These are phyloP conservation scores for Fusarium decemcellulare DNA, from an alignment of 2,329 filamentous ascomycete genomes.

Conservation along the genomic window DNA sequence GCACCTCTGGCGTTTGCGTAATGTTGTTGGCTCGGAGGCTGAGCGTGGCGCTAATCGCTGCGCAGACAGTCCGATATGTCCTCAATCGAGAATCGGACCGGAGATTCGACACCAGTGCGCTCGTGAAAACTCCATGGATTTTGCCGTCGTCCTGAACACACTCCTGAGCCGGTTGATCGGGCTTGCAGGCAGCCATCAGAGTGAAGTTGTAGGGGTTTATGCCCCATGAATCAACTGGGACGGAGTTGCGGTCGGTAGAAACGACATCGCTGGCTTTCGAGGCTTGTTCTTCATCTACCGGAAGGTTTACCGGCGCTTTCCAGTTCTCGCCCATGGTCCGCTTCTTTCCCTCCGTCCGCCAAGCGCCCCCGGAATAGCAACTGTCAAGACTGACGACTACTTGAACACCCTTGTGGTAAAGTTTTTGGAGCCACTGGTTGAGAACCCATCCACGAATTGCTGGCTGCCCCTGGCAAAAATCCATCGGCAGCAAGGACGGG, in stretches of 20 bases:
- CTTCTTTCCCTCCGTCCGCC: conserved; percentile 1
- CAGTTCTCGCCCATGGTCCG: conserved; percentile 6
- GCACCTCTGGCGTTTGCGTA: conserved; percentile 11
- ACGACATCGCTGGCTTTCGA: background rate
- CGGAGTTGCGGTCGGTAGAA: background rate
- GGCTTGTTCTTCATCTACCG: background rate
- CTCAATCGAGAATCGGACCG: background rate
- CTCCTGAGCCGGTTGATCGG: conserved; percentile 7
- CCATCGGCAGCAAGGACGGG: conserved; percentile 16
- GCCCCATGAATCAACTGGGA: conserved; percentile 6
- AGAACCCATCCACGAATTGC: conserved; percentile 23
- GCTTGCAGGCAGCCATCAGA: conserved; percentile 21
- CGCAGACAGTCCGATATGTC: conserved; percentile 14
- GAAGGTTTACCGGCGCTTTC: background rate
- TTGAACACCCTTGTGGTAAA: conserved; percentile 17
- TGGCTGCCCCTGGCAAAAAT: conserved; percentile 11
- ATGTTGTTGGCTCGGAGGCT: background rate
- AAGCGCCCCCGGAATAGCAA: conserved; percentile 20
- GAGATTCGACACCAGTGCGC: conserved; percentile 3
- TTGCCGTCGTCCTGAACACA: background rate
- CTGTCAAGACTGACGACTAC: conserved; percentile 22
- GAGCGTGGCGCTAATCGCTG: conserved; percentile 1
- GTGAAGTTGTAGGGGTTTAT: conserved; percentile 24
- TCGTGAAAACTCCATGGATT: conserved; percentile 16
- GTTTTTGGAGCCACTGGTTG: conserved; percentile 12